Conservation (phyloP, 2,329 filamentous ascomycete genomes). For the Chrysosporium keratinophilum region DNA sequence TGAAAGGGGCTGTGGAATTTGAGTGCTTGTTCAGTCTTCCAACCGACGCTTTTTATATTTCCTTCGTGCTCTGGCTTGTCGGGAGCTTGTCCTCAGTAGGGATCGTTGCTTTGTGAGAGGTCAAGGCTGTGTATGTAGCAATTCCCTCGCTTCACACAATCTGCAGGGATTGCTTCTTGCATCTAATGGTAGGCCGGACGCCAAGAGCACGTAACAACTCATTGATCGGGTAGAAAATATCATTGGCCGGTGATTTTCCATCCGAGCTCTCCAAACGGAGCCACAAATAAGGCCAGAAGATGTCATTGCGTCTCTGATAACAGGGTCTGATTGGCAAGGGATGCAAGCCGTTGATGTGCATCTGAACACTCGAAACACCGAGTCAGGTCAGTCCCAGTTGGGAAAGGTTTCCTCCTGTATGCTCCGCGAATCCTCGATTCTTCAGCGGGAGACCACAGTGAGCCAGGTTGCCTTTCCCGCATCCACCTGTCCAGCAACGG, state of each 20-base stretch:
- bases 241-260: slow-evolving; percentile 5
- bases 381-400: slow-evolving; percentile 5
- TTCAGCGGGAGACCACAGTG: not conserved
- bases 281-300: slow-evolving; percentile 12
- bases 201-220: not conserved
- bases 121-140: not conserved
- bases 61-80: not conserved
- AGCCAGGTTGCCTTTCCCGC: not conserved
- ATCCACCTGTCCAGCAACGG: no score
- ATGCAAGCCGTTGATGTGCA: slow-evolving; percentile 6
- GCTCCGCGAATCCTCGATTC: not conserved
- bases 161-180: slow-evolving; percentile 11
- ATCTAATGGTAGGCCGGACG: not conserved
- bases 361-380: slow-evolving; percentile 11
- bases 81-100: not conserved
- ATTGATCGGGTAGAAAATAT: not conserved
- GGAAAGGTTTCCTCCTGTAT: not conserved
- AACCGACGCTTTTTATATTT: not conserved
- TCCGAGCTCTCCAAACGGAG: slow-evolving; percentile 8
- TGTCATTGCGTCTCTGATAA: slow-evolving; percentile 6
- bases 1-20: slow-evolving; percentile 5
- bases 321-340: slow-evolving; percentile 8
- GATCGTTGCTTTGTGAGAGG: slow-evolving; percentile 1
- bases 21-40: not conserved
- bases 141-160: not conserved